Percentiles rank a stretch among this genome's conserved stretches.
phyloP scores from a whole-genome alignment of 1,284 basidiomycete species.

The Rhodotorula sp. region DNA sequence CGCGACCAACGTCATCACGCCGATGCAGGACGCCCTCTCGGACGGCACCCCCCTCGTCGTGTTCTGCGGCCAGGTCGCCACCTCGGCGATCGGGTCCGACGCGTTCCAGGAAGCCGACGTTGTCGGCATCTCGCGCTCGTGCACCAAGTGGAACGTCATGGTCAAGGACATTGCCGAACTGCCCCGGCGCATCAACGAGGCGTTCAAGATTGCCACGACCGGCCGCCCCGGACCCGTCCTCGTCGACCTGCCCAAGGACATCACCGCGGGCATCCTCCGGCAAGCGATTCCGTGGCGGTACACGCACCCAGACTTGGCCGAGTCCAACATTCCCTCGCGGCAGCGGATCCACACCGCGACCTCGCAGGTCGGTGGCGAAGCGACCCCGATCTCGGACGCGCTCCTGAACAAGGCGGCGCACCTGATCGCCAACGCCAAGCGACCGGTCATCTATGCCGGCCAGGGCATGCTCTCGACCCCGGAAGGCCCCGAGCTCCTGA shows the following conservation, averaged over 20 bases:
- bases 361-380: constrained; percentile 32
- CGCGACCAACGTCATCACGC: constrained; percentile 95
- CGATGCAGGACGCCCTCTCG: constrained; percentile 95
- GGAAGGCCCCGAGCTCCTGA: constrained; percentile 79
- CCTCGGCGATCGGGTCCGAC: constrained; percentile 94
- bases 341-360: constrained; percentile 36
- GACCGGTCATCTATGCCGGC: constrained; percentile 91
- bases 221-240: constrained; percentile 96
- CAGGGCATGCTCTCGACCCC: constrained; percentile 83
- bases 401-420: constrained; percentile 76
- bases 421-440: constrained; percentile 87
- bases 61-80: constrained; percentile 96
- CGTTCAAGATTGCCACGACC: constrained; percentile 97
- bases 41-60: constrained; percentile 95
- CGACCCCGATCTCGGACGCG: constrained; percentile 36
- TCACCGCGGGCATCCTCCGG: constrained; percentile 87
- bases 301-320: constrained; percentile 69
- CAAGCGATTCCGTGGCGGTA: constrained; percentile 83
- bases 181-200: constrained; percentile 94
- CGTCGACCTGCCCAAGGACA: constrained; percentile 96
- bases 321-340: constrained; percentile 34
- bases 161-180: constrained; percentile 95
- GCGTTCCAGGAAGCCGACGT: constrained; percentile 98
- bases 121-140: constrained; percentile 91
- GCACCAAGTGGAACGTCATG: constrained; percentile 99